These are phyloP conservation scores for Torulaspora indica DNA, from an alignment of 805 yeast species.

Conservation along the genomic window DNA sequence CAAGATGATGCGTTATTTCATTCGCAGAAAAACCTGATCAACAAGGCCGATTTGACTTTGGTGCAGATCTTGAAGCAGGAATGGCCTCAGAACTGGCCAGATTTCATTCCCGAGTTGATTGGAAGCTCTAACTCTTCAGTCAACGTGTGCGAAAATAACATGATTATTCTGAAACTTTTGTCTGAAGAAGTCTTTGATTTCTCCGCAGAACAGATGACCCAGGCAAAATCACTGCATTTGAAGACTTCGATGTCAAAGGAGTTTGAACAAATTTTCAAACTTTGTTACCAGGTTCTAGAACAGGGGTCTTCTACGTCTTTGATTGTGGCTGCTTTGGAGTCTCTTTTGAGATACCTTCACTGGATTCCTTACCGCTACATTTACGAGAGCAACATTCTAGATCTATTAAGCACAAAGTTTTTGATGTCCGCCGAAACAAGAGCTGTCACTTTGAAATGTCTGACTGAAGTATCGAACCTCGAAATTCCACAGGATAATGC, in stretches of 20 bases:
- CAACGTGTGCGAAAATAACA: constrained; percentile 96
- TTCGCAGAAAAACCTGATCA: constrained; percentile 74
- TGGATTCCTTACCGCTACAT: constrained; percentile 93
- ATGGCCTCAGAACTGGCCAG: constrained; percentile 99
- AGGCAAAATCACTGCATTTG: constrained; percentile 81
- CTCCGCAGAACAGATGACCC: constrained; percentile 95
- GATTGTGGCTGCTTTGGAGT: constrained; percentile 75
- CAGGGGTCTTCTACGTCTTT: constrained; percentile 81
- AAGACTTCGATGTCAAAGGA: constrained; percentile 83
- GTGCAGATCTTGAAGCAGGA: constrained; percentile 95
- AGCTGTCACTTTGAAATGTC: constrained; percentile 80
- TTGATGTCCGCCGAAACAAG: constrained; percentile 74
- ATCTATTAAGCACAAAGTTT: constrained; percentile 68
- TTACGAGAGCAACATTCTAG: constrained; percentile 79
- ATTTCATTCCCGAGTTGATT: constrained; percentile 89
- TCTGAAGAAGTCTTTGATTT: constrained; percentile 96
- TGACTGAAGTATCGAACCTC: constrained; percentile 83
- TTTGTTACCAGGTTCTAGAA: constrained; percentile 90
- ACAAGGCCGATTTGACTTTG: constrained; percentile 87
- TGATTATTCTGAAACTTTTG: constrained; percentile 82
- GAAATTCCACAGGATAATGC: constrained; percentile 50
- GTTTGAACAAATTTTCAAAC: constrained; percentile 85
- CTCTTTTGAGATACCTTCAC: constrained; percentile 77
- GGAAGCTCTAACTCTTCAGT: constrained; percentile 75
- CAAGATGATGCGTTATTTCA: constrained; percentile 71